phyloP scores from a whole-genome alignment of 495 filamentous ascomycete genomes.

The Aspergillus biplanus region DNA sequence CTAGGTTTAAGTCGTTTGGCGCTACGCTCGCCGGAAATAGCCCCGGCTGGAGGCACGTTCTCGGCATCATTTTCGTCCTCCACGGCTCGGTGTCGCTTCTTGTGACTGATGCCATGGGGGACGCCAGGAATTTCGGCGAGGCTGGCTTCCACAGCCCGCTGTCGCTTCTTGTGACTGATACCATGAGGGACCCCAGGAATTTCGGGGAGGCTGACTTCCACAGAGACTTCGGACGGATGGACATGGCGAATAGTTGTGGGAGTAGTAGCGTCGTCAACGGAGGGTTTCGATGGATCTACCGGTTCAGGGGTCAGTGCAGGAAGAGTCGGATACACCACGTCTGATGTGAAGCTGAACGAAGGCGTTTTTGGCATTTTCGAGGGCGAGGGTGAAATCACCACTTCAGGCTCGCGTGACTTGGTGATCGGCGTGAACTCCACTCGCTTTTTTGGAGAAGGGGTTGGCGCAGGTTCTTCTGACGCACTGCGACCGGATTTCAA shows the following conservation, averaged over 20 bases:
- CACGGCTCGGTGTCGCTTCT: constrained; percentile 66
- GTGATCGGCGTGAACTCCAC: constrained; percentile 63
- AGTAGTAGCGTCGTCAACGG: constrained; percentile 13
- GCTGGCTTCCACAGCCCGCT: constrained; percentile 43
- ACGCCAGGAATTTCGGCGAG: constrained; percentile 49
- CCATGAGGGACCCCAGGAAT: constrained; percentile 64
- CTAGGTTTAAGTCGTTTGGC: constrained; percentile 49
- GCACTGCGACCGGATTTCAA: constrained; percentile 36
- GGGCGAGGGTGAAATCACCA: constrained; percentile 45
- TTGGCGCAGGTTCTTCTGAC: constrained; percentile 35
- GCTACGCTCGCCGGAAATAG: constrained; percentile 42
- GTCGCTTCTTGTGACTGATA: constrained; percentile 74
- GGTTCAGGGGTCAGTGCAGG: constrained; percentile 45
- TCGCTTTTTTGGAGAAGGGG: constrained; percentile 58
- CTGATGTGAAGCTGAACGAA: constrained; percentile 30
- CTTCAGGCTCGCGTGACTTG: constrained; percentile 45
- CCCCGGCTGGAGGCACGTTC: constrained; percentile 45
- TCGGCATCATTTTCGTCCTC: constrained; percentile 45
- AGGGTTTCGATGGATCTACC: constrained; percentile 12
- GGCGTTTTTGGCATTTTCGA: constrained; percentile 43
- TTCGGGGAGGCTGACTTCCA: constrained; percentile 31
- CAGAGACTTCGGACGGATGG: constrained; percentile 33
- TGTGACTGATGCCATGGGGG: constrained; percentile 72
- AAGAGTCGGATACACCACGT: constrained; percentile 49
- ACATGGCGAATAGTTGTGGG: constrained; percentile 43